A percentile compares a stretch with the other conserved stretches of the same genome.
Evolutionary conservation across 2,329 filamentous ascomycete species (phyloP).

Genomic region (Pseudopyrenochaeta lycopersici): DNA sequence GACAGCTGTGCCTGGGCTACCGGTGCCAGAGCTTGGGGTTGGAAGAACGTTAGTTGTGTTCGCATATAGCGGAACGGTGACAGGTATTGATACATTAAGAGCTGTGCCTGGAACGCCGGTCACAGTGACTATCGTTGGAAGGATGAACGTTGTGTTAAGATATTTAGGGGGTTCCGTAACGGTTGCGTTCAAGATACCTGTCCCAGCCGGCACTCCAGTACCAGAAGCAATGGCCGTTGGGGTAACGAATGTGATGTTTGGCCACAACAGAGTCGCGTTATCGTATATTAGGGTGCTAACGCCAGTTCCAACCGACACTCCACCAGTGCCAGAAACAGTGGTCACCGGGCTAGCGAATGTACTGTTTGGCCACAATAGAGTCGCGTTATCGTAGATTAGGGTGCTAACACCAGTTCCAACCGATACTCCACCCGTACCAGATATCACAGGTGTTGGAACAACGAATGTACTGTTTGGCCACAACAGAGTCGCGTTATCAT

Average conservation of each 20-base stretch:
- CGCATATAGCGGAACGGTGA: not conserved
- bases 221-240: too few species aligned
- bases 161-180: not conserved
- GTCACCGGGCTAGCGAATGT: not conserved
- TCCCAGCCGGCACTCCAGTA: too few species aligned
- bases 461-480: not conserved
- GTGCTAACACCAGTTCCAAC: not conserved
- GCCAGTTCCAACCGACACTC: too few species aligned
- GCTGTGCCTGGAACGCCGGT: not conserved
- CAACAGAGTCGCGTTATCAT: not conserved
- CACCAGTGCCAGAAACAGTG: too few species aligned
- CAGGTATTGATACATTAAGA: not conserved
- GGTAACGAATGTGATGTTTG: too few species aligned
- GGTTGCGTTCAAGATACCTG: not conserved
- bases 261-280: too few species aligned
- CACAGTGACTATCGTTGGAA: not conserved
- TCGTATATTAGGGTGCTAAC: too few species aligned
- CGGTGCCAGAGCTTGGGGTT: not conserved
- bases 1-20: not conserved
- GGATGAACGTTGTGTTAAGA: not conserved
- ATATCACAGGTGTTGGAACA: not conserved
- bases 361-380: not conserved
- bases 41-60: not conserved
- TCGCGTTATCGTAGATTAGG: not conserved
- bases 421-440: not conserved